Evolutionary conservation across 495 filamentous ascomycete genomes (phyloP).

Genomic region (Symbiotaphrina buchneri): DNA sequence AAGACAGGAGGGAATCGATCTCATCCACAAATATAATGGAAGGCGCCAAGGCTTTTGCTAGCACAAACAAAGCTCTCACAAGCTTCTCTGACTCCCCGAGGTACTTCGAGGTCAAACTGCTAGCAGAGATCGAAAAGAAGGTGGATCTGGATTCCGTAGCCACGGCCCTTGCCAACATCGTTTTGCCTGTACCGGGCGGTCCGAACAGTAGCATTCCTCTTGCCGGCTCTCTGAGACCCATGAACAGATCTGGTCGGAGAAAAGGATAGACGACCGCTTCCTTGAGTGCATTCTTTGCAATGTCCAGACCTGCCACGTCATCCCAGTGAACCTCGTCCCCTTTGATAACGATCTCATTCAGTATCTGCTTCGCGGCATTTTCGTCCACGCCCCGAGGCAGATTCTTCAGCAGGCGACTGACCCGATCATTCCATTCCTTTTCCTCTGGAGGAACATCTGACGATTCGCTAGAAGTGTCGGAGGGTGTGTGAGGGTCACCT

Average conservation of each 20-base stretch:
- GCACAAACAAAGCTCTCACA: conserved; percentile 73
- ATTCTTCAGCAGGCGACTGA: conserved; percentile 45
- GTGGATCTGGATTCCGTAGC: conserved; percentile 89
- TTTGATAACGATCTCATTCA: conserved; percentile 89
- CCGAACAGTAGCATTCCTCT: conserved; percentile 93
- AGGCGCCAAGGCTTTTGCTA: conserved; percentile 78
- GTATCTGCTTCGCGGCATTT: conserved; percentile 64
- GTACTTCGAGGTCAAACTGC: conserved; percentile 86
- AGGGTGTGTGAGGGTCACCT: conserved; percentile 6
- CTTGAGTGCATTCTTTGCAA: conserved; percentile 79
- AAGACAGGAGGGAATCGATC: conserved; percentile 83
- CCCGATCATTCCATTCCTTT: conserved; percentile 23
- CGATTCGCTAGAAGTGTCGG: conserved; percentile 9
- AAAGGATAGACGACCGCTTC: conserved; percentile 97
- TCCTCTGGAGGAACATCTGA: no score
- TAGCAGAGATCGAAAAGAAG: conserved; percentile 93
- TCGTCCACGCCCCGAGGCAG: conserved; percentile 65
- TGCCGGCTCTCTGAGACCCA: conserved; percentile 83
- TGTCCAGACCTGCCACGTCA: conserved; percentile 78
- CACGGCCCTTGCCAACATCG: conserved; percentile 89
- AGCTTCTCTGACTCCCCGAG: conserved; percentile 94
- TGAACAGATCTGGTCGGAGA: conserved; percentile 85
- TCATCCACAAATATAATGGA: conserved; percentile 99
- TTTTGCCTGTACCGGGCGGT: conserved; percentile 92
- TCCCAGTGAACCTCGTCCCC: conserved; percentile 93